These are phyloP conservation scores for Aureobasidium sp. DNA, from an alignment of 2,329 filamentous ascomycete genomes.

Conservation along the genomic window DNA sequence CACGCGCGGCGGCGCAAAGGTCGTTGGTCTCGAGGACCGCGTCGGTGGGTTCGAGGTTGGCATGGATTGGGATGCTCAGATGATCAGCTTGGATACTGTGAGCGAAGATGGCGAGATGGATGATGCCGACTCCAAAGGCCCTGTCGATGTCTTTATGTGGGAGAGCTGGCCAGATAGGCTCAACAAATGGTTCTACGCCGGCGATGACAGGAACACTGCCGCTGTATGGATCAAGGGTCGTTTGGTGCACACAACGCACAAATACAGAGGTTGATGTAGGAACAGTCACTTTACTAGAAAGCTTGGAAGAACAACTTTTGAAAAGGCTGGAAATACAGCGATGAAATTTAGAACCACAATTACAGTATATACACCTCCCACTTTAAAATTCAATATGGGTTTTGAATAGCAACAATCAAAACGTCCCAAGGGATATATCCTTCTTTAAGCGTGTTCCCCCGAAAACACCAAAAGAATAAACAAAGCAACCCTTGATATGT, in stretches of 20 bases:
- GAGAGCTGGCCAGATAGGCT: conserved; percentile 81
- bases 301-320: background rate
- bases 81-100: conserved; percentile 57
- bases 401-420: conserved; percentile 12
- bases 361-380: conserved; percentile 11
- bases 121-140: conserved; percentile 39
- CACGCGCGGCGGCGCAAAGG: conserved; percentile 77
- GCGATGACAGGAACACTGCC: conserved; percentile 84
- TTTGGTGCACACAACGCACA: conserved; percentile 58
- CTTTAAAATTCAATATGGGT: conserved; percentile 7
- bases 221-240: conserved; percentile 84
- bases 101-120: conserved; percentile 29
- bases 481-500: conserved; percentile 10
- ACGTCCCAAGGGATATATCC: conserved; percentile 1
- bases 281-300: background rate
- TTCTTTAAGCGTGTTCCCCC: conserved; percentile 11
- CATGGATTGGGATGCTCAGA: conserved; percentile 86
- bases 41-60: conserved; percentile 80
- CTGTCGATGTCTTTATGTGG: conserved; percentile 85
- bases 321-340: background rate
- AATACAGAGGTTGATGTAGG: background rate
- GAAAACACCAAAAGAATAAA: background rate
- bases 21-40: conserved; percentile 63
- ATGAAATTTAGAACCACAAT: conserved; percentile 13
- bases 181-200: conserved; percentile 91